Conservation (phyloP, 208 protist species). For the Crithidia mellificae region DNA sequence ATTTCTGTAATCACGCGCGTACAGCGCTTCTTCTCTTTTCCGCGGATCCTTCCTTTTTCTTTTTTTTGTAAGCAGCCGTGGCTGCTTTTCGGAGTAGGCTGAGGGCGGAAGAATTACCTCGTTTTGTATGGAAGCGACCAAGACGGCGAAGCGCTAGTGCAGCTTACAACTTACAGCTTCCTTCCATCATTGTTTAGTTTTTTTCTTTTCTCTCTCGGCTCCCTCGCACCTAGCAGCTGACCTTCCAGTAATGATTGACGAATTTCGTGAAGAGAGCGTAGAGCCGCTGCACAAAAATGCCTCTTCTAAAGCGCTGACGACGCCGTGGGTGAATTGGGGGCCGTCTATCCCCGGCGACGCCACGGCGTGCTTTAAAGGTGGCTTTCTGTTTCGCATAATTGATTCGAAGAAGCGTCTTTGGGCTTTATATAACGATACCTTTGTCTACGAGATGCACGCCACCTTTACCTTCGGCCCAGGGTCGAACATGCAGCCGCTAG, state of each 20-base stretch:
- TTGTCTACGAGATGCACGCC: conserved; percentile 62
- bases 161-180: too few species aligned
- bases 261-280: conserved; percentile 45
- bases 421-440: conserved; percentile 76
- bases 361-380: conserved; percentile 70
- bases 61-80: too few species aligned
- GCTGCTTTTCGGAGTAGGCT: too few species aligned
- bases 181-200: neutral
- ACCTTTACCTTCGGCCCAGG: conserved; percentile 40
- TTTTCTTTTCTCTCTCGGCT: neutral
- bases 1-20: too few species aligned
- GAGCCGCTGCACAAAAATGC: conserved; percentile 22
- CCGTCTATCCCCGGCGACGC: conserved; percentile 39
- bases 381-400: conserved; percentile 73
- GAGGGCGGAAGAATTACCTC: too few species aligned
- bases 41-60: neutral
- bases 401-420: conserved; percentile 53
- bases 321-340: conserved; percentile 38
- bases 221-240: too few species aligned
- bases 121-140: too few species aligned
- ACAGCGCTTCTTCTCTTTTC: neutral
- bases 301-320: conserved; percentile 11
- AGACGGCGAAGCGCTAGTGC: too few species aligned
- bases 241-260: conserved; percentile 32
- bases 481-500: conserved; percentile 32